phyloP scores from a whole-genome alignment of 2,329 filamentous ascomycete species.

The Microcyclospora tardicrescens region DNA sequence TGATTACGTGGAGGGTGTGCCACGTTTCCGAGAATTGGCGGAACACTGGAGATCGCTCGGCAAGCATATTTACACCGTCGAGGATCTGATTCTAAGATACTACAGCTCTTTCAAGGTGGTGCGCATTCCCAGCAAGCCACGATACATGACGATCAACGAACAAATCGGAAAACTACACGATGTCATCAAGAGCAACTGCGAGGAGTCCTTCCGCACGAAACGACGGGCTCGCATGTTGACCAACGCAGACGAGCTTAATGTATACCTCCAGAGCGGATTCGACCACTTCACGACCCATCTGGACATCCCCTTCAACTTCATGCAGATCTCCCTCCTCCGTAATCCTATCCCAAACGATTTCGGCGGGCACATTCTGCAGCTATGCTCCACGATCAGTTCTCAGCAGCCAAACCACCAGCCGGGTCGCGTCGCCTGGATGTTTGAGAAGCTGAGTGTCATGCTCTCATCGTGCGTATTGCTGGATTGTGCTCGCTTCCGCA shows the following conservation, averaged over 20 bases:
- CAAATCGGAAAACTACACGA: slow-evolving; percentile 36
- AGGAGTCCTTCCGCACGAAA: slow-evolving; percentile 30
- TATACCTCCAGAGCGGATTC: slow-evolving; percentile 38
- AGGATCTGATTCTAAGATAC: slow-evolving; percentile 37
- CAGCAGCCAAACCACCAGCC: slow-evolving; percentile 20
- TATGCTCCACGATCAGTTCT: slow-evolving; percentile 31
- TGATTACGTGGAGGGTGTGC: slow-evolving; percentile 21
- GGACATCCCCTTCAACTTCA: slow-evolving; percentile 39
- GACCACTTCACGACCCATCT: slow-evolving; percentile 36
- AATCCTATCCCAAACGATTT: slow-evolving; percentile 36
- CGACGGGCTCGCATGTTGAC: slow-evolving; percentile 35
- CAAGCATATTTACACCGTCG: slow-evolving; percentile 30
- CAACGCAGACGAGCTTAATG: slow-evolving; percentile 33
- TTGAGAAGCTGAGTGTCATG: slow-evolving; percentile 34
- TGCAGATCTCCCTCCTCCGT: slow-evolving; percentile 31
- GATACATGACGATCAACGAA: slow-evolving; percentile 36
- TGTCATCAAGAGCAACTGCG: slow-evolving; percentile 30
- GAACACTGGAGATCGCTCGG: slow-evolving; percentile 30
- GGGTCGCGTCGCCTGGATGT: slow-evolving; percentile 25
- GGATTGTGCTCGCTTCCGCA: slow-evolving; percentile 29
- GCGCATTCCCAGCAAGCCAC: slow-evolving; percentile 34
- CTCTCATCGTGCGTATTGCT: slow-evolving; percentile 40
- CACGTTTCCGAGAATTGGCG: slow-evolving; percentile 26
- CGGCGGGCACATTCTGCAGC: slow-evolving; percentile 37
- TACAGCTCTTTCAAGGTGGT: slow-evolving; percentile 37